Evolutionary conservation across 345 rosid species (phyloP).

Genomic region (Lumnitzera littorea): DNA sequence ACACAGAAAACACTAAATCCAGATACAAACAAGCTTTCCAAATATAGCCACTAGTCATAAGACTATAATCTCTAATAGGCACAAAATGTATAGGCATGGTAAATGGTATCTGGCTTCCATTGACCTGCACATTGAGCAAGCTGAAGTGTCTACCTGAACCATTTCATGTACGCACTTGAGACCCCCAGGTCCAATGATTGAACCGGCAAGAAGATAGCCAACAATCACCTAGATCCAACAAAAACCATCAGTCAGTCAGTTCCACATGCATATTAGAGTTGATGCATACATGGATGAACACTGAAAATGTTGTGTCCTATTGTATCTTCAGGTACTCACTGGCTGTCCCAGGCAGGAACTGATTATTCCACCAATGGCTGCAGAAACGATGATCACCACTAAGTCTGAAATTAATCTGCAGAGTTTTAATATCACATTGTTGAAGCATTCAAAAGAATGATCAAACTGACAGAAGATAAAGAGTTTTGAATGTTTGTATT

Average conservation of each 20-base stretch:
- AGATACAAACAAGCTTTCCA: no score
- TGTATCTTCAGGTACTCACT: slow-evolving; percentile 38
- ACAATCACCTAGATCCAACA: slow-evolving; percentile 61
- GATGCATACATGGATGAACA: not conserved
- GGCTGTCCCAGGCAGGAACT: slow-evolving; percentile 98
- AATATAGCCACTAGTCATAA: no score
- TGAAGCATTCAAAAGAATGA: slow-evolving; percentile 1
- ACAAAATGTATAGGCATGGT: not conserved
- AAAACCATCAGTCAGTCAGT: not conserved
- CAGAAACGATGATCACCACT: slow-evolving; percentile 95
- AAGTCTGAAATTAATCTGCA: slow-evolving; percentile 92
- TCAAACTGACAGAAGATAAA: no score
- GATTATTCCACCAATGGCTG: slow-evolving; percentile 93
- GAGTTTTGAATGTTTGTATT: no score
- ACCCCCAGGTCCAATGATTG: slow-evolving; percentile 96
- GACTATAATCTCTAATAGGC: no score
- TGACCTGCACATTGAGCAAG: not conserved
- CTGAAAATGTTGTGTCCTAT: not conserved
- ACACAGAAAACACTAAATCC: no score
- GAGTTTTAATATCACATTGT: slow-evolving; percentile 14
- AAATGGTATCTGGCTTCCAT: not conserved
- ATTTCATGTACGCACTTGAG: slow-evolving; percentile 92
- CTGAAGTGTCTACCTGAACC: slow-evolving; percentile 72
- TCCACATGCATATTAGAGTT: not conserved
- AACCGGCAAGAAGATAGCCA: slow-evolving; percentile 97